Evolutionary conservation across 2,329 filamentous ascomycete genomes (phyloP), one percentile per base, ranked within the genome.

Genomic region (Colletotrichum liriopes): DNA sequence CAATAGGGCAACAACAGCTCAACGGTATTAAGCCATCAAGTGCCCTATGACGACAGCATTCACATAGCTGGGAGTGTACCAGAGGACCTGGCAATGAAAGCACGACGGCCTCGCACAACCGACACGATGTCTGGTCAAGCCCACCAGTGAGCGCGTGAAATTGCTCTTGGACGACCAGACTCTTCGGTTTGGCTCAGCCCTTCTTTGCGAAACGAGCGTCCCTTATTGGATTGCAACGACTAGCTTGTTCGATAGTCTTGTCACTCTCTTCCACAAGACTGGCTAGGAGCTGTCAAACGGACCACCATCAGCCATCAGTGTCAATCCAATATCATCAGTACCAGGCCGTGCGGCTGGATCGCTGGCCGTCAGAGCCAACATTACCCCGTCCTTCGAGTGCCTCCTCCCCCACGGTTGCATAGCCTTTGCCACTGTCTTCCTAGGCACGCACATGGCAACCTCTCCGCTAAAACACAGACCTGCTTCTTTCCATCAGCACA

Each of bases 361-460:
- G 47, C 43, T 41, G 35, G 18, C 29, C 26, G 45, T 45, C 47
- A 54, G 26, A n/a, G n/a, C 61, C 29, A 16, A 52, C 29, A 41
- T 20, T 45, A 39, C 45, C 45, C 59, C 35, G 43, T 51, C 45
- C n/a, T n/a, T 45, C 20, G 23, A 41, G 35, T 23, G 54, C 61
- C 26, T 56, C 60, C 54, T n/a, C 52, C 65, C 51, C 60, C 69
- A 58, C 59, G 43, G 70, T 69, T 72, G 59, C 59, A 60, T 39
- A 60, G 43, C 60, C 43, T 72, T 65, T 60, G 69, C 69, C 70
- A 65, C 65, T 70, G 39, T 59, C 70, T 72, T 64, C 65, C 65
- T 65, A 47, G 70, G 45, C 59, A 32, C 45, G 70, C 70, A 72
- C 70, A 72, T 70, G 70, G 70, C 65, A 65, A 37, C 47, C 41